phyloP scores from a whole-genome alignment of 148 eudicot species.

The Chenopodium formosanum region DNA sequence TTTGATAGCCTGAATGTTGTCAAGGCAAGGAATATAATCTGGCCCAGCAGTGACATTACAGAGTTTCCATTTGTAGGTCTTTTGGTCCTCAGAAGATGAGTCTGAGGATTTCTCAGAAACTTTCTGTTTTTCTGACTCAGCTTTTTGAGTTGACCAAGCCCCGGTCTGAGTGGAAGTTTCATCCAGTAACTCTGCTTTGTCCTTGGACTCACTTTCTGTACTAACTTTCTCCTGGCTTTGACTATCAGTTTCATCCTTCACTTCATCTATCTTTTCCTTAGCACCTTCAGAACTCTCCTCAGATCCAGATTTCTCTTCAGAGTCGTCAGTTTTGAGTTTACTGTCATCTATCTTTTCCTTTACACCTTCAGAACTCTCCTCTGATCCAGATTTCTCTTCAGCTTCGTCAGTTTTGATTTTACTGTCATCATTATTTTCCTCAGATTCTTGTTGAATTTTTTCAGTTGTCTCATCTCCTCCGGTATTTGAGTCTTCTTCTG shows the following conservation, averaged over 20 bases:
- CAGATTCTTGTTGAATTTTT: conserved; percentile 29
- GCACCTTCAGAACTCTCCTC: conserved; percentile 21
- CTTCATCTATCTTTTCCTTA: conserved; percentile 21
- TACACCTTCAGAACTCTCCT: conserved; percentile 21
- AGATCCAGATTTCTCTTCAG: background rate
- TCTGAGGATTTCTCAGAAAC: conserved; percentile 24
- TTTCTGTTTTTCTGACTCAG: conserved; percentile 51
- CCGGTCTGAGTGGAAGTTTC: conserved; percentile 48
- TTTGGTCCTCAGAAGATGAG: background rate
- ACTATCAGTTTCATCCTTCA: conserved; percentile 26
- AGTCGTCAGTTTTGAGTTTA: too few species aligned
- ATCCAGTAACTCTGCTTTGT: conserved; percentile 38
- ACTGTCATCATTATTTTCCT: conserved; percentile 23
- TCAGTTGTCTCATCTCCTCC: conserved; percentile 23
- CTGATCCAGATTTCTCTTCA: conserved; percentile 22
- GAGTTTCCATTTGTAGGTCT: conserved; percentile 38
- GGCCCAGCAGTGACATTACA: conserved; percentile 69
- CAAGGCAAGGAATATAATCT: conserved; percentile 82
- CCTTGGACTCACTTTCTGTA: conserved; percentile 20
- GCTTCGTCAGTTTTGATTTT: conserved; percentile 16
- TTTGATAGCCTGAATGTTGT: conserved; percentile 48
- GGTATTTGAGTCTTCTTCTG: conserved; percentile 2
- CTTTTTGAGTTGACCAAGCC: conserved; percentile 52
- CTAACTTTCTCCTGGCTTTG: conserved; percentile 16
- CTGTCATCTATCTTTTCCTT: conserved; percentile 18